Evolutionary conservation across 495 filamentous ascomycete species (phyloP).

Genomic region (Hypoxylon rickii): DNA sequence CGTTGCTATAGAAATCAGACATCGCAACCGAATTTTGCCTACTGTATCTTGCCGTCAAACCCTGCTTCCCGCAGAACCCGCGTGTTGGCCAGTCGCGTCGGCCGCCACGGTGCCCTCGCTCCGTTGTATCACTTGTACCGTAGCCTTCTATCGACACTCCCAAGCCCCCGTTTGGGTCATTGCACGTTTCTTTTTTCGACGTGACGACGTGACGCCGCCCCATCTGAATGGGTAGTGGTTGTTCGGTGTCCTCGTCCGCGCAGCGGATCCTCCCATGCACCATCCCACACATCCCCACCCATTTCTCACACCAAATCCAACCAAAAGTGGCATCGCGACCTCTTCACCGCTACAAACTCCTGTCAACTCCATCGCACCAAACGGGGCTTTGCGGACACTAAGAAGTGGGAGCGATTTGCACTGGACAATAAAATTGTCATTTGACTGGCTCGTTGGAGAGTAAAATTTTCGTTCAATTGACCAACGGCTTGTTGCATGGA

Average conservation of each 20-base stretch:
- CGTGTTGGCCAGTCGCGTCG: constrained; percentile 20
- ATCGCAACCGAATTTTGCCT: not conserved
- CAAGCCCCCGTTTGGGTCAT: constrained; percentile 20
- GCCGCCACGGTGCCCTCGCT: constrained; percentile 21
- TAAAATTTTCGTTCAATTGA: constrained; percentile 28
- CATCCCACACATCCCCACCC: constrained; percentile 12
- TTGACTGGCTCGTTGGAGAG: constrained; percentile 22
- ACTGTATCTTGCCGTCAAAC: constrained; percentile 24
- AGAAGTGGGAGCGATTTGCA: constrained; percentile 29
- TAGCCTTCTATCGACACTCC: constrained; percentile 31
- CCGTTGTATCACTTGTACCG: no score
- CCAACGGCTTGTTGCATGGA: constrained; percentile 26
- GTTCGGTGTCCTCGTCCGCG: constrained; percentile 23
- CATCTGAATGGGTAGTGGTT: constrained; percentile 36
- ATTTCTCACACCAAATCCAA: not conserved
- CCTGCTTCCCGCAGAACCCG: constrained; percentile 34
- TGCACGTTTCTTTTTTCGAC: constrained; percentile 30
- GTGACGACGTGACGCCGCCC: constrained; percentile 18
- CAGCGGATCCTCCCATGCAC: constrained; percentile 28
- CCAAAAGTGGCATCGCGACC: constrained; percentile 29
- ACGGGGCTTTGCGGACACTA: constrained; percentile 19
- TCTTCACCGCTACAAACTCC: constrained; percentile 30
- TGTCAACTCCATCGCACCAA: constrained; percentile 18
- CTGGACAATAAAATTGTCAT: constrained; percentile 9
- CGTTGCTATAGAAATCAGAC: constrained; percentile 33